Evolutionary conservation across 345 rosid genomes (phyloP).

Genomic region (Gossypium bickii): DNA sequence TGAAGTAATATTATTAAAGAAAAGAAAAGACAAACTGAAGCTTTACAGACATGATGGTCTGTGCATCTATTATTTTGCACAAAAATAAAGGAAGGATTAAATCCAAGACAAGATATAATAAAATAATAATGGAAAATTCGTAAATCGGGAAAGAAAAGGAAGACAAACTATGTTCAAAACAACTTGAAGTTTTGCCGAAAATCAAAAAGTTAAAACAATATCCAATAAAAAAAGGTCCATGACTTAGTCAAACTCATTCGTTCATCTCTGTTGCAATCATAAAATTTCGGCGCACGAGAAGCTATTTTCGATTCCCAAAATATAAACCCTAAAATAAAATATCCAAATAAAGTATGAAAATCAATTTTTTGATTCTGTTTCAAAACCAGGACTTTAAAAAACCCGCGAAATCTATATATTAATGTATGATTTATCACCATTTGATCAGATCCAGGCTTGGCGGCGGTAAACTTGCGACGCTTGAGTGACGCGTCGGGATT

Average conservation of each 20-base stretch:
- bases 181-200: constrained; percentile 30
- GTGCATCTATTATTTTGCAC: constrained; percentile 35
- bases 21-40: constrained; percentile 42
- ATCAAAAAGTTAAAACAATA: constrained; percentile 31
- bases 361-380: background rate
- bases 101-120: constrained; percentile 27
- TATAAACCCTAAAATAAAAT: background rate
- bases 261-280: constrained; percentile 33
- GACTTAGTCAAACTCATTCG: constrained; percentile 63
- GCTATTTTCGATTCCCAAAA: constrained; percentile 14
- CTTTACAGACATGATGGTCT: constrained; percentile 54
- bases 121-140: constrained; percentile 14
- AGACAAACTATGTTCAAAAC: constrained; percentile 25
- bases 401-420: background rate
- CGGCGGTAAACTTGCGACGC: constrained; percentile 33
- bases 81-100: constrained; percentile 21
- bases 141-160: constrained; percentile 24
- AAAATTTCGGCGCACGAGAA: constrained; percentile 50
- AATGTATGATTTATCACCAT: constrained; percentile 36
- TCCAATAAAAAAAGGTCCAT: constrained; percentile 15
- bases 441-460: constrained; percentile 52
- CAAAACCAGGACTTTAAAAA: background rate
- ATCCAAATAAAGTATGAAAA: background rate
- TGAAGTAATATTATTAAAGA: constrained; percentile 12
- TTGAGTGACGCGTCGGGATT: constrained; percentile 37